Conservation (phyloP, 148 eudicot species). For the Vaccinium vitisidaea region DNA sequence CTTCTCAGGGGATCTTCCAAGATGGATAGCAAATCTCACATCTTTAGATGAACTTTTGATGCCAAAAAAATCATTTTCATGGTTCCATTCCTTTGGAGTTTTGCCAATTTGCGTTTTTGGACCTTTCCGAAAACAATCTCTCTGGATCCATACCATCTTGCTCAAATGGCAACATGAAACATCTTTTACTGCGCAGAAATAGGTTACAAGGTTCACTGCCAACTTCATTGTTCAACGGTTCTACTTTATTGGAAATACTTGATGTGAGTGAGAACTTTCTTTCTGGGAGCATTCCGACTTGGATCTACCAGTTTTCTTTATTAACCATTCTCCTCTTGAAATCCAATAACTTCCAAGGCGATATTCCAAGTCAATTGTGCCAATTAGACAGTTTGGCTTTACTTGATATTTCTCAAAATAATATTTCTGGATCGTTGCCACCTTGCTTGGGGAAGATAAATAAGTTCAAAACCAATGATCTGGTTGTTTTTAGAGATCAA, state of each 20-base stretch:
- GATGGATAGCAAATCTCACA: neutral
- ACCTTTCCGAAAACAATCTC: neutral
- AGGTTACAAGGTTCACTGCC: neutral
- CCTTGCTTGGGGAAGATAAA: neutral
- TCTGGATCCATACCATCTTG: neutral
- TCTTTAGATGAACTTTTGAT: neutral
- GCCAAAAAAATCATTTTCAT: neutral
- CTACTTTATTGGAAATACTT: neutral
- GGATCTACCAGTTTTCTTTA: neutral
- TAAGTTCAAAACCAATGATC: neutral
- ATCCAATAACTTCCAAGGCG: neutral
- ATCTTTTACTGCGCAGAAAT: neutral
- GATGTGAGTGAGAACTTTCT: neutral
- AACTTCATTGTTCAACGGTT: neutral
- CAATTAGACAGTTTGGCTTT: neutral
- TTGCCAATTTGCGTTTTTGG: neutral
- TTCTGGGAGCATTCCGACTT: neutral
- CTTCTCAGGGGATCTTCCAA: neutral
- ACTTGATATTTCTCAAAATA: neutral
- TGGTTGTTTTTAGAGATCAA: too few relatives aligned
- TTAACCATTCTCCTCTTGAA: neutral
- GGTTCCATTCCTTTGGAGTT: neutral
- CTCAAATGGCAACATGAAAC: neutral
- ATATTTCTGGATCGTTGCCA: neutral
- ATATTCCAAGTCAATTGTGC: conserved; percentile 2